These are phyloP conservation scores for Sordaria brevicollis DNA, from an alignment of 495 filamentous ascomycete species.

Conservation along the genomic window DNA sequence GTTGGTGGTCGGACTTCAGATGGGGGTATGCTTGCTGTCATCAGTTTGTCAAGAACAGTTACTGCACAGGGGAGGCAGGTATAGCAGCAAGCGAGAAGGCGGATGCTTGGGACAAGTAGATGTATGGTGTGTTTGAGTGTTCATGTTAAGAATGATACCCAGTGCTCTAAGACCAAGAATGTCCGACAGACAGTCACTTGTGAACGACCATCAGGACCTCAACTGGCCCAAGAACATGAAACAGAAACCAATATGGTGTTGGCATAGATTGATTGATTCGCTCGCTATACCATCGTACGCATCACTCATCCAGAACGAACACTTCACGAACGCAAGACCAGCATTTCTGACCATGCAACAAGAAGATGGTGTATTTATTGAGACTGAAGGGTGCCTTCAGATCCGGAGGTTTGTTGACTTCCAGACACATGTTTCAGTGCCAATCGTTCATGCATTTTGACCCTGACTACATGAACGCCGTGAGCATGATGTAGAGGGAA, in stretches of 20 bases:
- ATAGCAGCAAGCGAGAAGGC: constrained; percentile 40
- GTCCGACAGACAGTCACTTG: background rate
- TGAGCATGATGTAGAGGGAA: constrained; percentile 20
- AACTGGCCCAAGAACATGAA: background rate
- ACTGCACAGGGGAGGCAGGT: constrained; percentile 87
- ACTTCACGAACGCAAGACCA: background rate
- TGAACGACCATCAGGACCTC: background rate
- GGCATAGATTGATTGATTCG: background rate
- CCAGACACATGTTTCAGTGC: constrained; percentile 10
- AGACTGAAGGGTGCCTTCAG: constrained; percentile 1
- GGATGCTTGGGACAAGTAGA: constrained; percentile 18
- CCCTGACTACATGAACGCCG: constrained; percentile 21
- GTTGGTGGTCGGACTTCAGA: constrained; percentile 90
- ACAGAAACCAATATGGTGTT: background rate
- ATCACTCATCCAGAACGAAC: background rate
- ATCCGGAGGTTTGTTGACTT: constrained; percentile 7
- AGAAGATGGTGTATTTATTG: constrained; percentile 1
- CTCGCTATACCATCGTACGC: background rate
- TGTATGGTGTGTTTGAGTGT: background rate
- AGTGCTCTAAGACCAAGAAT: background rate
- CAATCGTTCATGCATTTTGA: constrained; percentile 19
- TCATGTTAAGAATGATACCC: constrained; percentile 18
- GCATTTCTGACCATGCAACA: background rate
- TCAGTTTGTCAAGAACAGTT: constrained; percentile 87
- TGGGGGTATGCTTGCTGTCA: constrained; percentile 99